phyloP scores from a whole-genome alignment of 495 filamentous ascomycete species.

The Penicillium arizonense region DNA sequence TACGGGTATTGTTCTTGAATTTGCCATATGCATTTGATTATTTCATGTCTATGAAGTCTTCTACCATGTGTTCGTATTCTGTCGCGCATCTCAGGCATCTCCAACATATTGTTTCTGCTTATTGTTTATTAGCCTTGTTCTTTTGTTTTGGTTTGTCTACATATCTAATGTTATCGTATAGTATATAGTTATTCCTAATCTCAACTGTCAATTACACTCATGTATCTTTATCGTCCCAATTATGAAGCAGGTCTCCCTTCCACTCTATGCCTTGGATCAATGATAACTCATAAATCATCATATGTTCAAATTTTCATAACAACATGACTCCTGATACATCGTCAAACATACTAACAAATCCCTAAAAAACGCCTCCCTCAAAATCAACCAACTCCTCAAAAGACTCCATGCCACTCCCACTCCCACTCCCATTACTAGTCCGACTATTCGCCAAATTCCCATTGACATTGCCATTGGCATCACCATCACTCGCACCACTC shows the following conservation, averaged over 20 bases:
- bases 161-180: constrained; percentile 9
- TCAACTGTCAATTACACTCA: neutral
- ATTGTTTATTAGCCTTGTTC: constrained; percentile 9
- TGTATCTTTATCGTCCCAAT: neutral
- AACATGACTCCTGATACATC: neutral
- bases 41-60: constrained; percentile 2
- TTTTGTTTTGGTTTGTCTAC: neutral
- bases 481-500: neutral
- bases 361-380: constrained; percentile 4
- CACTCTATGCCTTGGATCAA: too few relatives aligned
- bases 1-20: neutral
- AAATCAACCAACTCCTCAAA: constrained; percentile 23
- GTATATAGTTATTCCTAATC: constrained; percentile 9
- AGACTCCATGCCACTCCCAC: constrained; percentile 7
- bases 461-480: neutral
- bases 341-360: neutral
- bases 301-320: neutral
- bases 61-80: neutral
- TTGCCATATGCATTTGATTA: neutral
- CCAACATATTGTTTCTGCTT: neutral
- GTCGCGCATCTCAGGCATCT: constrained; percentile 7
- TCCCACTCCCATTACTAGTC: neutral
- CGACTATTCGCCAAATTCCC: neutral
- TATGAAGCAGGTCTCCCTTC: neutral
- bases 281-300: neutral